Base-by-base conservation (phyloP, 2,329 filamentous ascomycete genomes). In the Verticillium longisporum region DNA sequence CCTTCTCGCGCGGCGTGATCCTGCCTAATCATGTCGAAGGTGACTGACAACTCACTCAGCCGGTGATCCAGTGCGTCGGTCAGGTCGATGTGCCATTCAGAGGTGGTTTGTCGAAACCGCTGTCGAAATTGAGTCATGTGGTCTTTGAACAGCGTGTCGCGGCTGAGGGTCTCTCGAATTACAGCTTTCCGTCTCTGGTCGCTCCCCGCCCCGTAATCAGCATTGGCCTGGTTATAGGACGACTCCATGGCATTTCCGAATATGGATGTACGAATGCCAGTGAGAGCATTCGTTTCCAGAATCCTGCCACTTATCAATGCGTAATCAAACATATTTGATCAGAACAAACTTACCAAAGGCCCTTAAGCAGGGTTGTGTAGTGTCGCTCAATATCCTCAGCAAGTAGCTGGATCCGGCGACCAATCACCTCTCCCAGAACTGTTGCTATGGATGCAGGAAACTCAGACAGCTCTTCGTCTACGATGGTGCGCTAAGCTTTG, bases 1-100 rank as follows among this genome's bases (percentile, higher is more conserved):
- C 71, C 72, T 65, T 78, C 76, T 26, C 67, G 18, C 0, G 69
- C 71, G 5, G 70, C 72, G 60, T 77, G 76, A 38, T 78, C 77
- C 15, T 64, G 68, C 2, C 74, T 66, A 7, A 78, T 59, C 3
- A 78, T 73, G 33, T 76, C 67, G 53, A 79, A 64, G 0, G 69
- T 74, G 5, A 59, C 63, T 7, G 59, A 58, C 4, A 77, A 66
- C 7, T 64, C 61, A 4, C 59, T 60, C 1, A 77, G 37, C 21
- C 76, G 70, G 0, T 60, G 56, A 1, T 58, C 11, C 0, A 70
- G 63, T 0, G 58, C 62, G 0, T 59, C 53, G 1, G 61, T n/a
- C 2, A 73, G 61, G 6, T 65, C 61, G 1, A 61, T 26, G 31
- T 76, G 68, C 0, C 72, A 61, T 1, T 58, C 34, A 2, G 65